Base-by-base conservation (phyloP, 139 green algal species). In the Coccomyxa sp. region DNA sequence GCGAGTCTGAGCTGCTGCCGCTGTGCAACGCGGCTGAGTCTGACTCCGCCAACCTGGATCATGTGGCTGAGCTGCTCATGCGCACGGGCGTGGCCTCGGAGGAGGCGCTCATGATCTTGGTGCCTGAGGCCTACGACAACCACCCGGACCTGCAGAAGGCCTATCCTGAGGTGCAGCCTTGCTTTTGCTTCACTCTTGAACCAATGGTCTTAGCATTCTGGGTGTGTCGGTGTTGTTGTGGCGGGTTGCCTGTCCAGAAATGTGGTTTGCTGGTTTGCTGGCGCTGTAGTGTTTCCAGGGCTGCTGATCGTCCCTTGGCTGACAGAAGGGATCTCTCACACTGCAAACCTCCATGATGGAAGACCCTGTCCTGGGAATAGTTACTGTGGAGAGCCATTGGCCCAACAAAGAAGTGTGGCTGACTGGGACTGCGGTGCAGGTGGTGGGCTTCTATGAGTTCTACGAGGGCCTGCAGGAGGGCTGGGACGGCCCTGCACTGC, bases 381-480 rank as follows among this genome's bases (percentile, higher is more conserved):
- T 51, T 51, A 3, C 7, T 51, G 38, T 51, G 38, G 38, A 51
- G 38, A 51, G 3, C 38, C 38, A 51, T 51, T 51, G 38, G 38
- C 38, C 38, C 38, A 51, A 51, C 7, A 7, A 51, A 51, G 38
- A 51, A 7, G 38, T 51, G 38, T 51, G 38, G 38, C 38, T 51
- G 38, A 51, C 38, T 51, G 63, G 21, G 21, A 71, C 1, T 25
- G 63, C 10, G 63, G 18, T 71, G 63, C 31, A 90, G 90, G 91
- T 95, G 10, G 88, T 93, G 0, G 92, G 95, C 87, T 97, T 98
- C 74, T 98, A 99, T 83, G 94, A 98, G 91, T 99, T 95, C 90
- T 99, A 94, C 79, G 95, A 98, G 89, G 96, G 96, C 59, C 92
- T 99, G 85, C 97, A 99, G 90, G 97, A 99, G 90, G 96, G 96